Conservation (phyloP, 169 alveolate genomes). For the Plasmodium fragile region DNA sequence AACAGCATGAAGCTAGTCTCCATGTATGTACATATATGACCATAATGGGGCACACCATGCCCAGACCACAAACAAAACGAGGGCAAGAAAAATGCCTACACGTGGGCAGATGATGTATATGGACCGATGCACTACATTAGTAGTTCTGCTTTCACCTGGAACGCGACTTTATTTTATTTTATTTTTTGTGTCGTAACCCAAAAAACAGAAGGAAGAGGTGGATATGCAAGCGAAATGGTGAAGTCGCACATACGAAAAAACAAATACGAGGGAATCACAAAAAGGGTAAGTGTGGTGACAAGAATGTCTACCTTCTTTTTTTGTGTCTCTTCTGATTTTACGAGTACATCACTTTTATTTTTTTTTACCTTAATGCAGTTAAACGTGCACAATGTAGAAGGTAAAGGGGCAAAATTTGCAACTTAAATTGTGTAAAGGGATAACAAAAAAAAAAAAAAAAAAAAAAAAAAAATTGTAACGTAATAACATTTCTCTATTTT, state of each 20-base stretch:
- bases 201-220: slow-evolving; percentile 72
- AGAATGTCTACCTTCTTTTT: neutral
- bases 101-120: neutral
- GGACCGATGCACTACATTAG: neutral
- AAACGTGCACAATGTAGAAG: slow-evolving; percentile 30
- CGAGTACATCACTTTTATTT: neutral
- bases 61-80: neutral
- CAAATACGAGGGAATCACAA: slow-evolving; percentile 27
- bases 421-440: neutral
- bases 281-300: slow-evolving; percentile 17
- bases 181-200: neutral
- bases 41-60: neutral
- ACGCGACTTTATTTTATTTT: neutral
- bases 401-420: slow-evolving; percentile 11
- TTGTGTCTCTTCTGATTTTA: neutral
- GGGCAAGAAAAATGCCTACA: neutral
- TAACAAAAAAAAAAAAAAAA: neutral
- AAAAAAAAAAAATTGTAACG: neutral
- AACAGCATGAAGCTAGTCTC: neutral
- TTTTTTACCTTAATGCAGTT: slow-evolving; percentile 2
- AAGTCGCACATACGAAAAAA: slow-evolving; percentile 24
- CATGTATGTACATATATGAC: neutral
- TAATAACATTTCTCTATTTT: slow-evolving; percentile 7
- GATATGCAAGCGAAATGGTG: slow-evolving; percentile 63
- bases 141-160: neutral